Base-by-base conservation (phyloP, 768 basidiomycete genomes). In the Pleurotus salmoneostramineus region DNA sequence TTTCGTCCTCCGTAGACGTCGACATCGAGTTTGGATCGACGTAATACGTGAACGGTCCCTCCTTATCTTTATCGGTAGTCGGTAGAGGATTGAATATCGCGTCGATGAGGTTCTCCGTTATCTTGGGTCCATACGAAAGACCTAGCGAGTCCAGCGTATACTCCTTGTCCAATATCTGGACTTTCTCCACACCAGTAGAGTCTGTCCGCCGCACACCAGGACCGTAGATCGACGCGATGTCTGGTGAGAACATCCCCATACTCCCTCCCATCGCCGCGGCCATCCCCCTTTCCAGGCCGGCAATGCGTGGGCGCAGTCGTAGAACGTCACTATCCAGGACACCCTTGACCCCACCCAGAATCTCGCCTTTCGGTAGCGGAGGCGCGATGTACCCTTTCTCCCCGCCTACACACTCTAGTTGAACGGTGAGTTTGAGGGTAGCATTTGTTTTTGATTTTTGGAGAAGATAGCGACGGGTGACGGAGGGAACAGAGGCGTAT, bases 361-460 rank as follows among this genome's bases (percentile, higher is more conserved):
- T 87, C 66, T 90, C 89, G 59, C 81, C 88, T 61, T 84, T 84
- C 3, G 84, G 83, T 3, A 91, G 78, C 0, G 88, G 83, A 12
- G 89, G 89, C 0, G 88, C 81, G 37, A 75, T 76, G 65, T 83
- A 92, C 33, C 72, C 58, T 5, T 75, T 71, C 62, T 82, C 80
- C 3, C 87, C 86, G 11, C 79, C 79, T 12, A 83, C 69, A 57
- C 81, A 65, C 49, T 68, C 79, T 56, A 85, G 72, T 62, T 80
- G 77, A 36, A 89, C 77, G 4, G 86, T 82, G 6, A 91, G 74
- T 83, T 88, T 88, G 49, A 93, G 74, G 5, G 85, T 88, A 0
- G 91, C 89, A 62, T 93, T 93, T 40, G 84, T 89, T 71, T 88
- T 90, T 63, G 87, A 89, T 63, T 89, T 81, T 49, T 82, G 75